Evolutionary conservation across 129 eudicot genomes (phyloP), one percentile per base, ranked within the genome.

Genomic region (Chrysanthemum makinoi): DNA sequence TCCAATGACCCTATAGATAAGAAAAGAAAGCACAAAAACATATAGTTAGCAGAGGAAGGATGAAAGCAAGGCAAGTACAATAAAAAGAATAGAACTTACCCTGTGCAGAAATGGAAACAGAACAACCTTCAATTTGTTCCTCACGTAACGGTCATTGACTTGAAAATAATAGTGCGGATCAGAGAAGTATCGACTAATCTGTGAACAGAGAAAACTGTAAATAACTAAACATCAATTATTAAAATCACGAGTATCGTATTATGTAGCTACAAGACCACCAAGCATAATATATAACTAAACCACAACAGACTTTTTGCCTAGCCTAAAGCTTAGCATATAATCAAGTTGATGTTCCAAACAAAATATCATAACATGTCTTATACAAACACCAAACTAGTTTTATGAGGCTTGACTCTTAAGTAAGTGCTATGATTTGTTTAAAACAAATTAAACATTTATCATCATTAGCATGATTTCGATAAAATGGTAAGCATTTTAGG

Each of bases 151-250:
- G 68, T 87, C 93, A 35, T 87, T 87, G 58, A 87, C 89, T 81
- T 87, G 93, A 65, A 87, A 79, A 71, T 87, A 87, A 66, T 87
- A 84, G 66, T 86, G 92, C 43, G 92, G 88, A 77, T 86, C 92
- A 49, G 92, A 79, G 63, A 86, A 86, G 71, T 87, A 87, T 72
- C 89, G 76, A 69, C 87, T 87, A 75, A 87, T 87, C 93, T 87
- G 89, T 70, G 19, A n/a, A 77, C 10, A 20, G 22, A 67, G 26
- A 39, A 19, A 43, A 57, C 3, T 7, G 9, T 76, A 59, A 28
- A 11, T 6, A 79, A 60, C 51, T n/a, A 75, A 16, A 57, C 60
- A 54, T 47, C 55, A 70, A 28, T 16, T 53, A 17, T 44, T n/a
- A n/a, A 54, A 75, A 72, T 22, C 51, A 22, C 56, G 53, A 35